Conservation (phyloP, 805 yeast species). For the Jamesozyma gamospora region DNA sequence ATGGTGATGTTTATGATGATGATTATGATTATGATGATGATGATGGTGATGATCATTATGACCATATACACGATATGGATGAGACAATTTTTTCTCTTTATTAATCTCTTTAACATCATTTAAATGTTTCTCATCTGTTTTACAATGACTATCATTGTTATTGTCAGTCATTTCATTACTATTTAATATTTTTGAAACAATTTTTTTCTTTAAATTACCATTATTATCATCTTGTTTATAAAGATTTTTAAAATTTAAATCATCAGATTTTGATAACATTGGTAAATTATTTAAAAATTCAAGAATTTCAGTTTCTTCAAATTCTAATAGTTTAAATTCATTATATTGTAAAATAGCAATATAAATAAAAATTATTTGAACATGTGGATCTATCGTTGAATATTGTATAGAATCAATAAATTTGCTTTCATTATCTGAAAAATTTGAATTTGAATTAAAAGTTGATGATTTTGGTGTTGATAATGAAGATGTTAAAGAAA, state of each 20-base stretch:
- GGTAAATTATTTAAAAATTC: constrained; percentile 55
- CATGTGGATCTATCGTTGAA: constrained; percentile 59
- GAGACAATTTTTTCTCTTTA: not conserved
- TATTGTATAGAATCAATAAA: constrained; percentile 11
- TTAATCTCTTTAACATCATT: not conserved
- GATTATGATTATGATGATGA: not conserved
- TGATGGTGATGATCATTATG: constrained; percentile 4
- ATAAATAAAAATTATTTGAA: constrained; percentile 64
- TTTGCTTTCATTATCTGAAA: not conserved
- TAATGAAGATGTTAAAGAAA: not conserved
- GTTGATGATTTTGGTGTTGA: not conserved
- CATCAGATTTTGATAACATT: constrained; percentile 26
- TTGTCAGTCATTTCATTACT: not conserved
- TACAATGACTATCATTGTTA: not conserved
- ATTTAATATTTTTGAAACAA: no score
- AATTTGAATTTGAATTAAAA: not conserved
- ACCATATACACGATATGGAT: no score
- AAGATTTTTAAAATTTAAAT: constrained; percentile 22
- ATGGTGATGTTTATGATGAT: not conserved
- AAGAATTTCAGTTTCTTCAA: constrained; percentile 82
- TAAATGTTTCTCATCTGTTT: not conserved
- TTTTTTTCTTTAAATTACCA: not conserved
- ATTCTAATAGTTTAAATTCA: constrained; percentile 68
- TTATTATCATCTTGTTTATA: constrained; percentile 5
- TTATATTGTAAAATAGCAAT: constrained; percentile 73